A percentile compares a stretch with the other conserved stretches of the same genome.
phyloP scores from a whole-genome alignment of 495 filamentous ascomycete genomes.

The Evernia prunastri region DNA sequence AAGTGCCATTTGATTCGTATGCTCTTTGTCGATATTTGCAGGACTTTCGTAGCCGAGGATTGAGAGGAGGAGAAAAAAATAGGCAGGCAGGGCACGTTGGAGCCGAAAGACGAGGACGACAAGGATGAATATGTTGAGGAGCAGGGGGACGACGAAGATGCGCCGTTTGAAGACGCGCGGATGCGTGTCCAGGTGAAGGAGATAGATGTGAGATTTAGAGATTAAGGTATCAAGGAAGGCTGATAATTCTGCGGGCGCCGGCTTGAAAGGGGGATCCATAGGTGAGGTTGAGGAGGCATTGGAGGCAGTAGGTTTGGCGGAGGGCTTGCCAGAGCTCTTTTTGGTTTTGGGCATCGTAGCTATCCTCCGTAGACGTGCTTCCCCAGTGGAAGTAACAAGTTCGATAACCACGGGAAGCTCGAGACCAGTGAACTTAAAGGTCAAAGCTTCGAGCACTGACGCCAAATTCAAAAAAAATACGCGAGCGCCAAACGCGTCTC shows the following conservation, averaged over 20 bases:
- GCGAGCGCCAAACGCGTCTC: constrained; percentile 4
- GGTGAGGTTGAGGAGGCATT: constrained; percentile 29
- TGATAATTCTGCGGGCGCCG: constrained; percentile 49
- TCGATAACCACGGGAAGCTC: not conserved
- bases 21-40: constrained; percentile 49
- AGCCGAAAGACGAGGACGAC: constrained; percentile 54
- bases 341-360: not conserved
- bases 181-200: constrained; percentile 68
- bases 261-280: constrained; percentile 54
- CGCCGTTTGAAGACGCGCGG: constrained; percentile 60
- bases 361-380: not conserved
- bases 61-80: constrained; percentile 54
- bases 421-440: not conserved
- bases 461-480: not conserved
- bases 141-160: constrained; percentile 65
- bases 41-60: constrained; percentile 55
- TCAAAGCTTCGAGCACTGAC: not conserved
- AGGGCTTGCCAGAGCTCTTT: not conserved
- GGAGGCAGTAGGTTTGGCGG: not conserved
- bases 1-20: constrained; percentile 46
- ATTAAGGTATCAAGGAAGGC: constrained; percentile 55
- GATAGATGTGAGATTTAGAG: constrained; percentile 60
- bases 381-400: too few species aligned
- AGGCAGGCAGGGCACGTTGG: constrained; percentile 56
- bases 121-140: constrained; percentile 59